Percentiles rank a stretch among this genome's conserved stretches.
These are phyloP conservation scores for Bryoglossum gracile DNA, from an alignment of 495 filamentous ascomycete species.

Conservation along the genomic window DNA sequence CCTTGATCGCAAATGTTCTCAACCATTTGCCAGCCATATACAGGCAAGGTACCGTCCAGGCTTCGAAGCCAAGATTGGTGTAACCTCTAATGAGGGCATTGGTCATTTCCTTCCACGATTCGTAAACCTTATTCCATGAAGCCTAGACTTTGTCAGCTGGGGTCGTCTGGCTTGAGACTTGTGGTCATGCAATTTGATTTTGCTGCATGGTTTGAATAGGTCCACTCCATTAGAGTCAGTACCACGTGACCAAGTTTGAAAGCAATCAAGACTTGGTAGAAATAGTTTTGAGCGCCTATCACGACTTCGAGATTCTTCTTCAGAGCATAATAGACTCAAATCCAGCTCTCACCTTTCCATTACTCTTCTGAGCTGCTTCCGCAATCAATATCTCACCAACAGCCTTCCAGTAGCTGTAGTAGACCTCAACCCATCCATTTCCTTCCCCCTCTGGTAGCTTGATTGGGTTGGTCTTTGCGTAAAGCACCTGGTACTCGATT, in stretches of 20 bases:
- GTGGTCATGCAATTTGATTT: too few relatives aligned
- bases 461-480: constrained; percentile 38
- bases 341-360: constrained; percentile 26
- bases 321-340: too few relatives aligned
- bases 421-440: constrained; percentile 75
- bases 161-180: neutral
- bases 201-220: too few relatives aligned
- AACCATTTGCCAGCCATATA: constrained; percentile 80
- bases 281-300: neutral
- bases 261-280: too few relatives aligned
- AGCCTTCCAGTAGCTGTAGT: constrained; percentile 74
- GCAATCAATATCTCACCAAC: constrained; percentile 57
- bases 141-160: constrained; percentile 28
- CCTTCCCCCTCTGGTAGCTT: constrained; percentile 56
- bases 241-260: neutral
- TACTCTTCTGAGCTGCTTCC: constrained; percentile 35
- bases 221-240: too few relatives aligned
- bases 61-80: constrained; percentile 56
- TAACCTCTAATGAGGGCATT: constrained; percentile 69
- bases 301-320: neutral
- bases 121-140: constrained; percentile 70
- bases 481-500: constrained; percentile 54
- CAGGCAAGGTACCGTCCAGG: constrained; percentile 84
- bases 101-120: constrained; percentile 74
- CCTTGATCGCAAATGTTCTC: constrained; percentile 78